Evolutionary conservation across 352 stramenopile species (phyloP).

Genomic region (Globisporangium apiculatum): DNA sequence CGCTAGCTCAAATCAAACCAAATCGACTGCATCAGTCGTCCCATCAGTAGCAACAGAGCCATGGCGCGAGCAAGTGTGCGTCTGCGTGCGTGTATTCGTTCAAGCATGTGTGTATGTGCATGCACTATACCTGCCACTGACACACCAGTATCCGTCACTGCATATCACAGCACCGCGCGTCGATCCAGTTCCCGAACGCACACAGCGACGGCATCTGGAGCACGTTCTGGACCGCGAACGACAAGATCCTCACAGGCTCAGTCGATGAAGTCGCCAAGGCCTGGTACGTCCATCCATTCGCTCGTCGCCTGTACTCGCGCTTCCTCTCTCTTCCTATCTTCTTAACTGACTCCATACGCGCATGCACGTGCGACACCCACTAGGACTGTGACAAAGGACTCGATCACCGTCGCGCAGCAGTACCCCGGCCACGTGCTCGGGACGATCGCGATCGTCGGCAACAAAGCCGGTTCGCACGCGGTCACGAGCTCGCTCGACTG

Average conservation of each 20-base stretch:
- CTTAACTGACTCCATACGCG: not conserved
- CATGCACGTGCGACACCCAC: not conserved
- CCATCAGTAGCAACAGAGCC: conserved; percentile 3
- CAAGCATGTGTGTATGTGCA: not conserved
- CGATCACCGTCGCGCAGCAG: conserved; percentile 72
- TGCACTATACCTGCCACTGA: not conserved
- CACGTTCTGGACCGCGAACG: conserved; percentile 82
- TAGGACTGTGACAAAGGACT: conserved; percentile 63
- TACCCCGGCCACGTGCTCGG: conserved; percentile 80
- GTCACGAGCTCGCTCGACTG: conserved; percentile 81
- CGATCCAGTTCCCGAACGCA: conserved; percentile 72
- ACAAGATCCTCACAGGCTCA: conserved; percentile 85
- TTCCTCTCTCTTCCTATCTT: not conserved
- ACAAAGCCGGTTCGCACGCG: conserved; percentile 67
- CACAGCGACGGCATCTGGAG: conserved; percentile 87
- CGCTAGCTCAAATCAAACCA: no score
- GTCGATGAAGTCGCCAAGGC: conserved; percentile 85
- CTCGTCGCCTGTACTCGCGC: not conserved
- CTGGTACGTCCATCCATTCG: conserved; percentile 29
- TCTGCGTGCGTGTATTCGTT: not conserved
- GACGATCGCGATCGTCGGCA: conserved; percentile 80
- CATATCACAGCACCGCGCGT: conserved; percentile 56
- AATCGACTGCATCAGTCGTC: conserved; percentile 1
- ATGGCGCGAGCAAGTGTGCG: conserved; percentile 26
- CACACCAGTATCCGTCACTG: not conserved